Evolutionary conservation across 2,329 filamentous ascomycete genomes (phyloP).

Genomic region (Aspergillus hiratsukae): DNA sequence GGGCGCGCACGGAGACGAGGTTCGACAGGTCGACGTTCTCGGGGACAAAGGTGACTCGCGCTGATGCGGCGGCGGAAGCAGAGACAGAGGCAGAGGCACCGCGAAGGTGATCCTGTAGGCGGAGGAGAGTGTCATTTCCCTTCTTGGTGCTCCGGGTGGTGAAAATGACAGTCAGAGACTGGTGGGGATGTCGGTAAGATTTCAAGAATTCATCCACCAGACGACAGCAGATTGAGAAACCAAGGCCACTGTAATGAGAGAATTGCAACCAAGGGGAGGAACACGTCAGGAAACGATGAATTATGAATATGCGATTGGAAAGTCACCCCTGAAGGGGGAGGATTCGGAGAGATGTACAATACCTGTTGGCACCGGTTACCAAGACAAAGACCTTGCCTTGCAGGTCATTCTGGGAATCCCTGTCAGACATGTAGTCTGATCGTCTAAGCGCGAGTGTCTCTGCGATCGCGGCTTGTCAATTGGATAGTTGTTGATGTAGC

Average conservation of each 20-base stretch:
- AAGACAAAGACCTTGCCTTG: conserved; percentile 50
- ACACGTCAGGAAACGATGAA: conserved; percentile 5
- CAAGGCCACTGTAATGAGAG: conserved; percentile 64
- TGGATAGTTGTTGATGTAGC: neutral
- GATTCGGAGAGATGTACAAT: conserved; percentile 17
- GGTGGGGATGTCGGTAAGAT: conserved; percentile 55
- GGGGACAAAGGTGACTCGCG: conserved; percentile 48
- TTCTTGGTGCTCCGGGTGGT: conserved; percentile 76
- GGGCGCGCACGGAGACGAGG: conserved; percentile 51
- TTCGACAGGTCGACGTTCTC: conserved; percentile 57
- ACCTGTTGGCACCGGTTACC: conserved; percentile 86
- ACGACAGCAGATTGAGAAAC: conserved; percentile 75
- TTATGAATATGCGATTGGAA: neutral
- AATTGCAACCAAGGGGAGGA: conserved; percentile 8
- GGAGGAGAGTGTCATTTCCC: conserved; percentile 64
- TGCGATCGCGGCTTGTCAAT: neutral
- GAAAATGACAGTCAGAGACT: conserved; percentile 73
- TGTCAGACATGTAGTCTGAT: conserved; percentile 12
- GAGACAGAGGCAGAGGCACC: conserved; percentile 36
- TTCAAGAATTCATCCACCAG: conserved; percentile 85
- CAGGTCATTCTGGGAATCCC: conserved; percentile 3
- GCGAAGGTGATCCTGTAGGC: conserved; percentile 60
- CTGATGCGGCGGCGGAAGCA: conserved; percentile 19
- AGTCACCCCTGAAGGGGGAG: neutral
- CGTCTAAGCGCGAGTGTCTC: neutral